Conservation (phyloP, 305 asterid genomes). For the Coffea humblotiana region DNA sequence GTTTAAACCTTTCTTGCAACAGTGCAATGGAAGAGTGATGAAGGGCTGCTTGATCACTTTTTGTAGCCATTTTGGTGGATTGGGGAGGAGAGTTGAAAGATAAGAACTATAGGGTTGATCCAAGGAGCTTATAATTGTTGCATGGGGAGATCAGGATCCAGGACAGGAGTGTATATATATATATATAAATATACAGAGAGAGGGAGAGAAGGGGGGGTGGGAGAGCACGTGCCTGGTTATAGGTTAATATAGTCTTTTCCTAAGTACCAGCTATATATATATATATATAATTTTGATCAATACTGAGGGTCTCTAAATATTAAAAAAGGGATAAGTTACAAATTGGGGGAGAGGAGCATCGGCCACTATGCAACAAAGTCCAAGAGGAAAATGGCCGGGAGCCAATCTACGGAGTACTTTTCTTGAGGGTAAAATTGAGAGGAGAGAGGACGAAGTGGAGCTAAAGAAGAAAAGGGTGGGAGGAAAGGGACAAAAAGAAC, state of each 20-base stretch:
- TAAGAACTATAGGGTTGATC: constrained; percentile 1
- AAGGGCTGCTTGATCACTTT: constrained; percentile 8
- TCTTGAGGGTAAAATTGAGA: constrained; percentile 27
- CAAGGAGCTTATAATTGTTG: constrained; percentile 2
- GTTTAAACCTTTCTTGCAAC: constrained; percentile 35
- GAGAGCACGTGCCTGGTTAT: constrained; percentile 2
- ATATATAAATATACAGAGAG: too few species aligned
- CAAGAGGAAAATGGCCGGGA: constrained; percentile 52
- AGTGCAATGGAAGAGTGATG: constrained; percentile 32
- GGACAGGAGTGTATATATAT: neutral
- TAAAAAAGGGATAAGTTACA: constrained; percentile 1
- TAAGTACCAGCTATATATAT: neutral
- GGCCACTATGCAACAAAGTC: constrained; percentile 35
- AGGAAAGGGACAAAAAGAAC: constrained; percentile 44
- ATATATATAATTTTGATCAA: neutral
- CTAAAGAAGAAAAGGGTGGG: constrained; percentile 38
- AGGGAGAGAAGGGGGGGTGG: neutral
- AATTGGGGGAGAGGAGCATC: constrained; percentile 39
- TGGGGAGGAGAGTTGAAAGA: neutral
- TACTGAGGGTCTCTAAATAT: neutral
- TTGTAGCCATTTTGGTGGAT: constrained; percentile 14
- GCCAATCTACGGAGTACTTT: constrained; percentile 45
- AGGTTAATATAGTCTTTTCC: constrained; percentile 12
- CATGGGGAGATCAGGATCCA: neutral
- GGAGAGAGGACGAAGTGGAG: constrained; percentile 36